phyloP scores from a whole-genome alignment of 169 alveolate genomes.

The Babesia sp. region DNA sequence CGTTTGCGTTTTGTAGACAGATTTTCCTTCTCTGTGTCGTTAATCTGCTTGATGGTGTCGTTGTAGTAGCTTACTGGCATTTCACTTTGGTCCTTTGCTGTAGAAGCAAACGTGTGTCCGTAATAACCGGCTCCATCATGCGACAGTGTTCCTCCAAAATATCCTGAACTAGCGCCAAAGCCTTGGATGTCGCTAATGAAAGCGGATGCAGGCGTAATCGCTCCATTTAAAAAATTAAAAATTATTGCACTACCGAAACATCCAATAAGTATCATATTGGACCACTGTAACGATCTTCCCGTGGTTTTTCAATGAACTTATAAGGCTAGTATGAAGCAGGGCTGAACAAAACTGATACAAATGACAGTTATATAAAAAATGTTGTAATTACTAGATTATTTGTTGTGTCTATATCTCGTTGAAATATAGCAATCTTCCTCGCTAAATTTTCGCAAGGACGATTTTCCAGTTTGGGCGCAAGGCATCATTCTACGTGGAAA shows the following conservation, averaged over 20 bases:
- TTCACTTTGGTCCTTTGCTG: not conserved
- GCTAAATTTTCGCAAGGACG: conserved; percentile 2
- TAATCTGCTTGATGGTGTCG: too few relatives aligned
- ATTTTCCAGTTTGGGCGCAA: not conserved
- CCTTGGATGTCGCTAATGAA: not conserved
- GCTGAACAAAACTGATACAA: not conserved
- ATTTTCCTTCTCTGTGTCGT: not conserved
- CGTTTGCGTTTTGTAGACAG: not conserved
- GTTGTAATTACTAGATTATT: not conserved
- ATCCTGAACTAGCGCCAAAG: not conserved
- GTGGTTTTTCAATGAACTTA: not conserved
- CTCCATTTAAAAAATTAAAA: not conserved
- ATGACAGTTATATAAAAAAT: not conserved
- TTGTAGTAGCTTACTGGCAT: conserved; percentile 16
- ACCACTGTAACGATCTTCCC: not conserved
- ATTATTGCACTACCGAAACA: not conserved
- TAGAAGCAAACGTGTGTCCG: not conserved
- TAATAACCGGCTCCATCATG: conserved; percentile 15
- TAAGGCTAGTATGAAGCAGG: too few relatives aligned
- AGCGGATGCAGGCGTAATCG: not conserved
- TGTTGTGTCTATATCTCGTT: not conserved
- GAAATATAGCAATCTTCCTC: not conserved
- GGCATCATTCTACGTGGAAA: not conserved
- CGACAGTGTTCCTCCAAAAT: not conserved
- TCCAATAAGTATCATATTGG: not conserved